Conservation (phyloP, 129 eudicot species). For the Dittrichia graveolens region DNA sequence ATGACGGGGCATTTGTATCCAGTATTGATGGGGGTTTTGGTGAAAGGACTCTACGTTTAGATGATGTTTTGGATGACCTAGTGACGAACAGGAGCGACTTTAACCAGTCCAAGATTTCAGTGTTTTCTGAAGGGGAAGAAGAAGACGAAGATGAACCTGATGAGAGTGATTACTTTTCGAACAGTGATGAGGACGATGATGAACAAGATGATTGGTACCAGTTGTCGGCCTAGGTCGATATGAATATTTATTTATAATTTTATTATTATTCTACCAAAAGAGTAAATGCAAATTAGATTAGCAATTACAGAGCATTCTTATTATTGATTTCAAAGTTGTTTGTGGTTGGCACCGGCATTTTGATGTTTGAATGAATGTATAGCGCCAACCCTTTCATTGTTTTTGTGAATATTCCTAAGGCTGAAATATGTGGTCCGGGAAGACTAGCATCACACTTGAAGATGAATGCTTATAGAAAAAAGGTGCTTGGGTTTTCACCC, state of each 20-base stretch:
- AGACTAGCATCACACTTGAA: too few species aligned
- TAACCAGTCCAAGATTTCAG: constrained; percentile 40
- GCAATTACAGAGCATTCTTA: background rate
- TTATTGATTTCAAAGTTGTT: background rate
- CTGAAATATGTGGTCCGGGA: too few species aligned
- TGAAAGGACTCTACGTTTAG: constrained; percentile 36
- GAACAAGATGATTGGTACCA: constrained; percentile 44
- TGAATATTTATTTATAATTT: background rate
- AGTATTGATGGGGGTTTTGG: constrained; percentile 49
- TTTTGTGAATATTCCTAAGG: background rate
- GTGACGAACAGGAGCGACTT: constrained; percentile 37
- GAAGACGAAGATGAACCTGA: constrained; percentile 34
- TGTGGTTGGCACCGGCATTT: constrained; percentile 15
- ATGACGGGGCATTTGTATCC: constrained; percentile 42
- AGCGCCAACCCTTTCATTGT: background rate
- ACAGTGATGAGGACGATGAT: constrained; percentile 58
- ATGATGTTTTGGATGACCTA: constrained; percentile 56
- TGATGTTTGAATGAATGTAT: background rate
- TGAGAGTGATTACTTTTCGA: constrained; percentile 50
- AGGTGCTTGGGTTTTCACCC: too few species aligned
- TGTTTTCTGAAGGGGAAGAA: constrained; percentile 61
- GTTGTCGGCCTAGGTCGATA: background rate
- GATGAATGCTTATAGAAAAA: too few species aligned
- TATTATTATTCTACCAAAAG: background rate
- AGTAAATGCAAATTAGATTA: background rate